Percentiles rank a stretch among this genome's conserved stretches.
Conservation (phyloP, 2,329 filamentous ascomycete species). For the Massarina eburnea region DNA sequence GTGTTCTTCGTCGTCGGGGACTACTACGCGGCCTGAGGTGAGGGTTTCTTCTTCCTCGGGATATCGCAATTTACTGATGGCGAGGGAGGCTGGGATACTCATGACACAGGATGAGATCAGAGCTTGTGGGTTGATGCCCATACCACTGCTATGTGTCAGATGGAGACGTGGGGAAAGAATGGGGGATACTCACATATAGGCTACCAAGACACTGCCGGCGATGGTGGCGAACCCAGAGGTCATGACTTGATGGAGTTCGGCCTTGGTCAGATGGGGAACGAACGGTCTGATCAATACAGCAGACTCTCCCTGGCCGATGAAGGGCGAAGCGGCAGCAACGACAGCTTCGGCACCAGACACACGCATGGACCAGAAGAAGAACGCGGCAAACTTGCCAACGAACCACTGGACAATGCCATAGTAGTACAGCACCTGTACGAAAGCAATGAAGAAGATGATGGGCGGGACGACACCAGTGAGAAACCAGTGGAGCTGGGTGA, state of each 20-base stretch:
- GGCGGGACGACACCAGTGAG: slow-evolving; percentile 78
- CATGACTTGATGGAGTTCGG: slow-evolving; percentile 92
- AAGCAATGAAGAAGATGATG: slow-evolving; percentile 93
- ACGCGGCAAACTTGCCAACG: slow-evolving; percentile 79
- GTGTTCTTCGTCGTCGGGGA: slow-evolving; percentile 77
- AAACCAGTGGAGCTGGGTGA: slow-evolving; percentile 61
- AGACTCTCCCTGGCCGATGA: slow-evolving; percentile 92
- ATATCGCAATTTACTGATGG: slow-evolving; percentile 85
- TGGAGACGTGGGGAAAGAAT: background rate
- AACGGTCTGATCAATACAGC: slow-evolving; percentile 91
- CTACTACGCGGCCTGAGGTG: slow-evolving; percentile 76
- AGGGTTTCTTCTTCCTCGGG: slow-evolving; percentile 86
- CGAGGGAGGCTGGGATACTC: slow-evolving; percentile 89
- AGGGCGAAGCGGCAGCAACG: slow-evolving; percentile 87
- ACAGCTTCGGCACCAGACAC: slow-evolving; percentile 93
- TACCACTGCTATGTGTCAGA: slow-evolving; percentile 40
- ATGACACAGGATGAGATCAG: slow-evolving; percentile 92
- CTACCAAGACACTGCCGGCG: slow-evolving; percentile 81
- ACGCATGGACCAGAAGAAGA: slow-evolving; percentile 88
- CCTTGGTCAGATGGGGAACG: slow-evolving; percentile 79
- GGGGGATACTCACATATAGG: slow-evolving; percentile 63
- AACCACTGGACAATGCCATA: slow-evolving; percentile 85
- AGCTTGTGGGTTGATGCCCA: slow-evolving; percentile 82
- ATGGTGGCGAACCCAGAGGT: slow-evolving; percentile 91
- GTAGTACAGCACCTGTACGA: slow-evolving; percentile 87